Conservation (phyloP, 2,329 filamentous ascomycete genomes). For the Monilinia fructigena region DNA sequence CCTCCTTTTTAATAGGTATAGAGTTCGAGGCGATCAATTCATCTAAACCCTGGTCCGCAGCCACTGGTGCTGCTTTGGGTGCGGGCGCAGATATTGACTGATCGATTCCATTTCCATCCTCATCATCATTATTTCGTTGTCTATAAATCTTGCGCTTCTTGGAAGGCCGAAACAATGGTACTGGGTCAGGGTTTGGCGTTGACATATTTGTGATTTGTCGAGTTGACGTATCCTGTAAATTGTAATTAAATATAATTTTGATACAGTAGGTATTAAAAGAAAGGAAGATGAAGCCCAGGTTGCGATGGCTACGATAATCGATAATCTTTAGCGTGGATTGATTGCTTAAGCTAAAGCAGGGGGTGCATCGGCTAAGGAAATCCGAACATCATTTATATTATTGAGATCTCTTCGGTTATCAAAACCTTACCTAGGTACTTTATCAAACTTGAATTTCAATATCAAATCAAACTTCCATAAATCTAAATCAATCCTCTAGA, state of each 20-base stretch:
- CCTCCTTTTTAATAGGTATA: conserved; percentile 20
- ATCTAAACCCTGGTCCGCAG: conserved; percentile 34
- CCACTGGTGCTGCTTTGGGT: conserved; percentile 20
- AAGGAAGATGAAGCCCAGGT: not conserved
- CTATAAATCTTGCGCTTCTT: conserved; percentile 63
- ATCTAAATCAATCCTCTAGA: too few species aligned
- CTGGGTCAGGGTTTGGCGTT: conserved; percentile 12
- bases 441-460: too few species aligned
- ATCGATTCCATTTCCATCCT: conserved; percentile 28
- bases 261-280: not conserved
- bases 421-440: not conserved
- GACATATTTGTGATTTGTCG: conserved; percentile 17
- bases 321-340: not conserved
- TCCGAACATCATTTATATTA: not conserved
- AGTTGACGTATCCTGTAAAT: not conserved
- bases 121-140: conserved; percentile 46
- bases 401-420: not conserved
- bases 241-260: not conserved
- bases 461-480: too few species aligned
- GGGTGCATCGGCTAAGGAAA: not conserved
- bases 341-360: not conserved
- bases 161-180: conserved; percentile 49
- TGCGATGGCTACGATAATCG: too few species aligned
- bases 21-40: conserved; percentile 34
- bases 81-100: conserved; percentile 21